A percentile compares a stretch with the other conserved stretches of the same genome.
These are phyloP conservation scores for Lunularia cruciata DNA, from an alignment of 225 moss, liverwort and hornwort genomes.

Conservation along the genomic window DNA sequence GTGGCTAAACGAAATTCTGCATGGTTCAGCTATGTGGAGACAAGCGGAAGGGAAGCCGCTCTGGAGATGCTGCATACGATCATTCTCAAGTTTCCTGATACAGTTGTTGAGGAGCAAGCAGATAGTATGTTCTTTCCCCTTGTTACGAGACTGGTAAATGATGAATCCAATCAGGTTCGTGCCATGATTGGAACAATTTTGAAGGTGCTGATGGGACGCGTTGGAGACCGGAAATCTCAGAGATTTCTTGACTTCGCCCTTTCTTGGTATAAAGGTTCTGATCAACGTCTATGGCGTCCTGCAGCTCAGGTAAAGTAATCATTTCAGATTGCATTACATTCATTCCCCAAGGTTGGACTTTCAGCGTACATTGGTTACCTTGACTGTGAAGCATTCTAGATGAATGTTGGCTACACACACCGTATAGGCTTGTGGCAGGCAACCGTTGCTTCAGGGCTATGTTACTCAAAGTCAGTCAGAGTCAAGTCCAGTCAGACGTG, in stretches of 20 bases:
- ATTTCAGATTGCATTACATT: neutral
- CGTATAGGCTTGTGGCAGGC: too few species aligned
- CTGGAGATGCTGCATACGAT: slow-evolving; percentile 94
- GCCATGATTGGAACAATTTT: slow-evolving; percentile 86
- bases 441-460: too few species aligned
- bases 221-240: slow-evolving; percentile 56
- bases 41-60: slow-evolving; percentile 88
- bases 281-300: slow-evolving; percentile 74
- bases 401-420: too few species aligned
- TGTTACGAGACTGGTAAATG: slow-evolving; percentile 91
- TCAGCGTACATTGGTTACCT: neutral
- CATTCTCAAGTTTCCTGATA: slow-evolving; percentile 80
- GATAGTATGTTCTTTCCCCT: slow-evolving; percentile 86
- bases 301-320: slow-evolving; percentile 68
- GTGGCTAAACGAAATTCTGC: too few species aligned
- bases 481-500: too few species aligned
- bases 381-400: neutral
- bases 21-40: slow-evolving; percentile 69
- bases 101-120: slow-evolving; percentile 84
- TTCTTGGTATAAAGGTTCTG: slow-evolving; percentile 77
- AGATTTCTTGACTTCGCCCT: slow-evolving; percentile 73
- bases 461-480: too few species aligned
- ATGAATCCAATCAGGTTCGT: slow-evolving; percentile 87
- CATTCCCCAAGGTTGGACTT: neutral
- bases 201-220: slow-evolving; percentile 79